Evolutionary conservation across 331 rosid genomes (phyloP), one percentile per base, ranked within the genome.

Genomic region (Rosa hybrid): DNA sequence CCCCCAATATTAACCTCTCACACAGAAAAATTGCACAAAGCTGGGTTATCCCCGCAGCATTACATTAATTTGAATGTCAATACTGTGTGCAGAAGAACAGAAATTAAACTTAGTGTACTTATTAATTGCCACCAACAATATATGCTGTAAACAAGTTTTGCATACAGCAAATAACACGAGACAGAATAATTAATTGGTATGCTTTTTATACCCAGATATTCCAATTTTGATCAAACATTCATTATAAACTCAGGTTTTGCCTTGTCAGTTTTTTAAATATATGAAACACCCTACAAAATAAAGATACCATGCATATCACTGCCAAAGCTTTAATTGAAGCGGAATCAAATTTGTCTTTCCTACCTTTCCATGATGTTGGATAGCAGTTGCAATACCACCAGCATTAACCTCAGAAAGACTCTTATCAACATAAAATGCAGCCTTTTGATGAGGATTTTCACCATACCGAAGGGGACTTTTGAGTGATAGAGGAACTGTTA

Each of bases 381-480:
- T 77, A 64, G 99, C 91, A 14, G 97, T 93, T 83, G 98, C 98
- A 84, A 95, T 93, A 71, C 98, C 99, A 82, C 99, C 99, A 70
- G 92, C 80, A 75, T 88, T 85, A 65, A 93, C 90, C 88, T 95
- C 98, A 14, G 94, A 81, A 81, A 95, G 91, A 53, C 92, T 89
- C 89, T 86, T 90, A 71, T 95, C 98, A 71, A 89, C 92, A 84
- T 91, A 95, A 81, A 95, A 86, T 12, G 99, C 97, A 81, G 96
- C 94, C 78, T 86, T 88, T 73, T 95, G 99, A 81, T 95, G 98
- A 84, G 97, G 98, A 90, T 95, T 95, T 93, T 95, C 99, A 78
- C 99, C 98, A 38, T 95, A 95, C 2, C 98, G 94, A 50, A 91
- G 97, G 46, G 86, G 77, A 86, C 93, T 91, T 86, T 87, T 87